Conservation (phyloP, 2,329 filamentous ascomycete species). For the Chalara sp. region DNA sequence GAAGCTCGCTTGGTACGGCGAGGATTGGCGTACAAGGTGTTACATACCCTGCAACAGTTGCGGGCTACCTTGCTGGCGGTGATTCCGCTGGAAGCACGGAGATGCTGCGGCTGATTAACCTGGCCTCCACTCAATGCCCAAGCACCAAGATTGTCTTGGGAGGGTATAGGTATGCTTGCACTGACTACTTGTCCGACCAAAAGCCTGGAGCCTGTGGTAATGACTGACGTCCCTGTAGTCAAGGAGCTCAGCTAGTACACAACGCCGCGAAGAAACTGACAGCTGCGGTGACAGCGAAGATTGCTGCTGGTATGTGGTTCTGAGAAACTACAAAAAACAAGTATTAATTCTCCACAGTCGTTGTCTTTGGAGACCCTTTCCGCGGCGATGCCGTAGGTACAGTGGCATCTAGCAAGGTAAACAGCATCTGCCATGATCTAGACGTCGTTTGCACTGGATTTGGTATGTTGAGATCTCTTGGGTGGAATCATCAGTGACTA, state of each 20-base stretch:
- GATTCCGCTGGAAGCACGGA: constrained; percentile 35
- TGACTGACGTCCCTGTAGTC: neutral
- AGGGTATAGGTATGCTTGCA: neutral
- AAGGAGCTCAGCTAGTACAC: neutral
- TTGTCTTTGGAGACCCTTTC: neutral
- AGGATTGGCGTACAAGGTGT: constrained; percentile 40
- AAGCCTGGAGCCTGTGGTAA: neutral
- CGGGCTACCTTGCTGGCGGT: constrained; percentile 38
- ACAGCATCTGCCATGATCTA: neutral
- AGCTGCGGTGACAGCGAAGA: neutral
- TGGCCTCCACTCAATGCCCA: neutral
- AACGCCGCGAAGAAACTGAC: neutral
- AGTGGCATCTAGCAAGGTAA: neutral
- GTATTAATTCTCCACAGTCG: neutral
- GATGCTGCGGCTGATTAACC: constrained; percentile 24
- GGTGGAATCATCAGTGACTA: too few relatives aligned
- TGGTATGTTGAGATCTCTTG: neutral
- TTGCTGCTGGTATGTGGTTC: neutral
- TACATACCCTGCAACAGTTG: constrained; percentile 39
- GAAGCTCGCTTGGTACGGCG: constrained; percentile 31
- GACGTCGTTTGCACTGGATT: neutral
- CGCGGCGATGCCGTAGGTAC: neutral
- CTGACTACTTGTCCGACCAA: neutral
- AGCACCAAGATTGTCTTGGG: neutral
- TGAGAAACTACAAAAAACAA: neutral